Base-by-base conservation (phyloP, 1,284 basidiomycete species). In the Vanrija sp. region DNA sequence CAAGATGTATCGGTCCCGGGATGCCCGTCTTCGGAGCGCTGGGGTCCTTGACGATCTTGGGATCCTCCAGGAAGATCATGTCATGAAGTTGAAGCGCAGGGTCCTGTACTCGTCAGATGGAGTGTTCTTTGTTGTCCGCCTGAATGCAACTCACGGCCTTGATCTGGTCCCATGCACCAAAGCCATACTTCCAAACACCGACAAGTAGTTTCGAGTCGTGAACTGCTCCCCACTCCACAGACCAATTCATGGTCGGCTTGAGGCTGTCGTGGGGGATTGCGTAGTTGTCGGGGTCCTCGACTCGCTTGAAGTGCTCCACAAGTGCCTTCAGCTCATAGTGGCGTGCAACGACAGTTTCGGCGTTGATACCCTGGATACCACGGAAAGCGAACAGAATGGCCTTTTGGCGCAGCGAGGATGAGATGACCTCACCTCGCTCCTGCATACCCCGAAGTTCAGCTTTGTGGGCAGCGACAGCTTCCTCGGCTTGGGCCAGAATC, bases 31-130 rank as follows among this genome's bases (percentile, higher is more conserved):
- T 74, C 26, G 65, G 58, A 16, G 65, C 67, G 25, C 58, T 61
- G 18, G 69, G 57, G 45, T 72, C 69, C 49, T 73, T 74, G 45
- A 59, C 60, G 4, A 62, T 85, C 76, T 95, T 95, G 77, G 95
- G 95, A 67, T 97, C 94, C 71, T 98, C 96, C 44, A 98, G 82
- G 84, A 98, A 98, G 79, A 98, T 95, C 73, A 95, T 96, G 74
- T 88, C 91, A 3, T 86, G 83, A 18, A 99, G 82, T 4, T 86
- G 85, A 3, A 99, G 85, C 53, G 85, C 83, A 3, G 85, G 77
- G 73, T 99, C 96, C 68, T 88, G 85, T 14, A 29, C 15, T 12
- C 6, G 3, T 14, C 7, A 8, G 10, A 6, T 10, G 28, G 6
- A 10, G 28, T 28, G 28, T 28, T 28, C 28, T 28, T 28, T 10